Conservation (phyloP, 2,329 filamentous ascomycete genomes). For the Hypoxylon sp. region DNA sequence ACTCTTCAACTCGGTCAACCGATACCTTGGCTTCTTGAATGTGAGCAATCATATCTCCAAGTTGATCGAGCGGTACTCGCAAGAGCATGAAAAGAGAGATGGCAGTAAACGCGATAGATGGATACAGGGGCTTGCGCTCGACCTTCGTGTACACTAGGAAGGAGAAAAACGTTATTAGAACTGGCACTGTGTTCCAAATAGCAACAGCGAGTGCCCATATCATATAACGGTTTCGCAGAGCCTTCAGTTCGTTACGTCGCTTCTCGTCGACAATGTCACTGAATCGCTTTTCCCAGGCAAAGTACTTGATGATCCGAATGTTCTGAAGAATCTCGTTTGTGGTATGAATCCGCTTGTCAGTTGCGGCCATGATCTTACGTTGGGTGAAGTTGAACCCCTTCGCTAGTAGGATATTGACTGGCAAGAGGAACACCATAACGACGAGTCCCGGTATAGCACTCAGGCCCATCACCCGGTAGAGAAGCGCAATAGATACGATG, state of each 20-base stretch:
- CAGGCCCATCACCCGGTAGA: conserved; percentile 89
- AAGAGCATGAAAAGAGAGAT: conserved; percentile 95
- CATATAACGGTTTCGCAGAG: conserved; percentile 83
- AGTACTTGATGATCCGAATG: conserved; percentile 99
- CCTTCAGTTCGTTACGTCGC: conserved; percentile 77
- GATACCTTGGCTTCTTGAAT: conserved; percentile 98
- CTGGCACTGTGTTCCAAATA: conserved; percentile 94
- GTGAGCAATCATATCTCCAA: conserved; percentile 98
- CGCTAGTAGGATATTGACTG: conserved; percentile 89
- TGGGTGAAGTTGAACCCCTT: conserved; percentile 86
- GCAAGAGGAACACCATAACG: conserved; percentile 88
- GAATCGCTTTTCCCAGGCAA: conserved; percentile 96
- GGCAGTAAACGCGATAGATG: conserved; percentile 94
- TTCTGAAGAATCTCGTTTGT: conserved; percentile 98
- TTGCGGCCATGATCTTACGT: conserved; percentile 90
- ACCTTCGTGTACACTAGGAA: conserved; percentile 93
- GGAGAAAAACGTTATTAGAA: conserved; percentile 95
- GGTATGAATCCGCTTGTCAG: conserved; percentile 93
- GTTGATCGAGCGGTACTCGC: conserved; percentile 89
- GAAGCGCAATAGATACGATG: conserved; percentile 77
- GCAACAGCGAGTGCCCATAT: conserved; percentile 92
- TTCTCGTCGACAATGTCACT: conserved; percentile 88
- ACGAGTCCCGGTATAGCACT: conserved; percentile 94
- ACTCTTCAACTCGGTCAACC: conserved; percentile 94
- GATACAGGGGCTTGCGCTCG: conserved; percentile 87